Conservation (phyloP, 129 eudicot species). For the Lactuca sativa region DNA sequence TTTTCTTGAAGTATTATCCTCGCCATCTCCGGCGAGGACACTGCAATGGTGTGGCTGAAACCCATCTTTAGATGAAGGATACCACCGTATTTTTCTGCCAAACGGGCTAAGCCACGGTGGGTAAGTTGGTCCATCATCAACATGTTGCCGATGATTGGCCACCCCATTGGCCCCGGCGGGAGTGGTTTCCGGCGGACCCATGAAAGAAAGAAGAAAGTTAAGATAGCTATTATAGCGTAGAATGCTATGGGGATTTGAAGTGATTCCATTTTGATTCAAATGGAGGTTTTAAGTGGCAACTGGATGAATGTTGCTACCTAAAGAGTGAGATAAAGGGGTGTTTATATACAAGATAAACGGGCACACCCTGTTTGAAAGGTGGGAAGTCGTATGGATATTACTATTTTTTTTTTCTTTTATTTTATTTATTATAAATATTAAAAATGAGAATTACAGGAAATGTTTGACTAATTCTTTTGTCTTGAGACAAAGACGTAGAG, state of each 20-base stretch:
- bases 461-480: conserved; percentile 19
- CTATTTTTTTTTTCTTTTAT: neutral
- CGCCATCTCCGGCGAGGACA: conserved; percentile 74
- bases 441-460: neutral
- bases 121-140: conserved; percentile 69
- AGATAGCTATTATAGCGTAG: conserved; percentile 37
- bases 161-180: conserved; percentile 89
- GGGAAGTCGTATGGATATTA: neutral
- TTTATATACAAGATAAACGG: conserved; percentile 30
- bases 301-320: conserved; percentile 30
- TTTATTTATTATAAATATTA: too few relatives aligned
- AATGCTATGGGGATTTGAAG: conserved; percentile 24
- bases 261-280: conserved; percentile 17
- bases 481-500: neutral
- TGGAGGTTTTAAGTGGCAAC: conserved; percentile 22
- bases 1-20: conserved; percentile 77
- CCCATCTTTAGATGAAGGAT: conserved; percentile 74
- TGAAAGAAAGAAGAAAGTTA: conserved; percentile 22
- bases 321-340: neutral
- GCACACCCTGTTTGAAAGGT: conserved; percentile 32
- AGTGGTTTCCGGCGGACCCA: conserved; percentile 41
- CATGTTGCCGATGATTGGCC: conserved; percentile 96
- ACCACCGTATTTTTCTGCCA: conserved; percentile 75
- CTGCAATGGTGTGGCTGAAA: conserved; percentile 58
- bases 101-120: conserved; percentile 74